Conservation (phyloP, 106 monocot species). For the Allium fistulosum region DNA sequence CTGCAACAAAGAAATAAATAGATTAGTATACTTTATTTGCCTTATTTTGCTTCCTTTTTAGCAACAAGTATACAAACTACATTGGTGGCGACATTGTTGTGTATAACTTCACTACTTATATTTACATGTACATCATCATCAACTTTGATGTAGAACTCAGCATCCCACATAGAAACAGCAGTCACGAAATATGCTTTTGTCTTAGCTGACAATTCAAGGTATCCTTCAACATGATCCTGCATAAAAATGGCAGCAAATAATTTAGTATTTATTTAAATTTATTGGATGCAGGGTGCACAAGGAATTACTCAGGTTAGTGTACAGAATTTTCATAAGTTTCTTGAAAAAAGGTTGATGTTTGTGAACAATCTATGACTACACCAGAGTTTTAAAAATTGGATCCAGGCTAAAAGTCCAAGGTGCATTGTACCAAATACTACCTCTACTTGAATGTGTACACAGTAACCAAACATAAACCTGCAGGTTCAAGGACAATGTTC, state of each 20-base stretch:
- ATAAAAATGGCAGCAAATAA: neutral
- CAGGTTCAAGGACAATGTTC: neutral
- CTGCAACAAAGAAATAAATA: conserved; percentile 7
- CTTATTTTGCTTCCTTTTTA: too few relatives aligned
- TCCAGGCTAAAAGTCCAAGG: too few relatives aligned
- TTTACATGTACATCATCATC: conserved; percentile 34
- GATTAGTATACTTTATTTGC: neutral
- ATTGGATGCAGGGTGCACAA: too few relatives aligned
- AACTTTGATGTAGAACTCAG: conserved; percentile 27
- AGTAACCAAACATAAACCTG: neutral
- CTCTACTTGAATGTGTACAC: too few relatives aligned
- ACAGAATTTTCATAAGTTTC: too few relatives aligned
- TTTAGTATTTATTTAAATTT: too few relatives aligned
- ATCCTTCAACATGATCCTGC: conserved; percentile 28
- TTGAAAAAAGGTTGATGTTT: too few relatives aligned
- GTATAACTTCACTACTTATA: conserved; percentile 7
- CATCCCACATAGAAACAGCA: conserved; percentile 27
- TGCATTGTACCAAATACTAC: too few relatives aligned
- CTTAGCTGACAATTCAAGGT: conserved; percentile 26
- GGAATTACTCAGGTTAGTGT: too few relatives aligned
- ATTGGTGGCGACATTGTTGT: neutral
- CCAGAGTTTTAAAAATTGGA: too few relatives aligned
- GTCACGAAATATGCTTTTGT: conserved; percentile 19
- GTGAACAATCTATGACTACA: too few relatives aligned
- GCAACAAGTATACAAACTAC: neutral